These are phyloP conservation scores for Dioscorea dumetorum DNA, from an alignment of 106 monocot species.

Conservation along the genomic window DNA sequence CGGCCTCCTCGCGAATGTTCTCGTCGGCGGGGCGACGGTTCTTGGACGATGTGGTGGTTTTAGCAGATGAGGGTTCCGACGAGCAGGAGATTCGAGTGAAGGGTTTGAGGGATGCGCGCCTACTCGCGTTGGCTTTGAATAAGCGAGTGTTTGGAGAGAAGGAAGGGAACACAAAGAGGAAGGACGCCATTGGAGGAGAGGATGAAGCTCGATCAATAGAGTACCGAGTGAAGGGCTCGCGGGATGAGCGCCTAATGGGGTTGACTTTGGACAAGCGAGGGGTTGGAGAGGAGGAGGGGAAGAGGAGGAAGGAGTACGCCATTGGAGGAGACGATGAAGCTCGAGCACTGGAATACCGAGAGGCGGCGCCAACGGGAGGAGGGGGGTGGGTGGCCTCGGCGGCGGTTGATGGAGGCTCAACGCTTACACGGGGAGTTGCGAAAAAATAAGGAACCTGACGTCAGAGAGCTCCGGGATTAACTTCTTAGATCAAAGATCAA, in stretches of 20 bases:
- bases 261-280: neutral
- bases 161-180: neutral
- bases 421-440: too few relatives aligned
- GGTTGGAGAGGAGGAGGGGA: neutral
- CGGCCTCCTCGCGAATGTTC: conserved; percentile 85
- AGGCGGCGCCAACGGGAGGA: too few relatives aligned
- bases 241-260: too few relatives aligned
- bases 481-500: too few relatives aligned
- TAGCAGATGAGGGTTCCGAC: neutral
- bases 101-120: neutral
- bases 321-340: too few relatives aligned
- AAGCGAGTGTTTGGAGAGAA: neutral
- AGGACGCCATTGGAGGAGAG: neutral
- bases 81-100: neutral
- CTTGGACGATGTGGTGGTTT: neutral
- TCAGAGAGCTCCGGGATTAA: too few relatives aligned
- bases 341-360: too few relatives aligned
- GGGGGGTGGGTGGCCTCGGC: too few relatives aligned
- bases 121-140: neutral
- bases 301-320: neutral
- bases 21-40: conserved; percentile 66
- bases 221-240: neutral
- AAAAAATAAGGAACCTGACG: too few relatives aligned
- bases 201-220: neutral
- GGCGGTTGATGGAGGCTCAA: too few relatives aligned